These are phyloP conservation scores for Cutaneotrichosporon cavernicola DNA, from an alignment of 1,284 basidiomycete species.

Conservation along the genomic window DNA sequence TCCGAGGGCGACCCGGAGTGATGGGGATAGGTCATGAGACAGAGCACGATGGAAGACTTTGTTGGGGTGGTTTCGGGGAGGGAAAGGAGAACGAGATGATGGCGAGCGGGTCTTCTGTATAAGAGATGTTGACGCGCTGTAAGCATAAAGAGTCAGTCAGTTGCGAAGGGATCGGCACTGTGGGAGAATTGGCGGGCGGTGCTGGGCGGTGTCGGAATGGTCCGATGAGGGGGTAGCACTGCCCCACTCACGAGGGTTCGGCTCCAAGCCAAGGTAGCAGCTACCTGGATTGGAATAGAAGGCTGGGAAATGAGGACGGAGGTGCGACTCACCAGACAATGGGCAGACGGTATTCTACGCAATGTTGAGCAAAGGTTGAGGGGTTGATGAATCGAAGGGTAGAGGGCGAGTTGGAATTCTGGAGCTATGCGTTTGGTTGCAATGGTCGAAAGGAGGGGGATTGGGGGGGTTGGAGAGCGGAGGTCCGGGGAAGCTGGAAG, in stretches of 20 bases:
- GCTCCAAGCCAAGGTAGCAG: neutral
- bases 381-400: too few species aligned
- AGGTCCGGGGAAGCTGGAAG: too few species aligned
- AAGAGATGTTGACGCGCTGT: neutral
- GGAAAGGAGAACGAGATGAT: neutral
- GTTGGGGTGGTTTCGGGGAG: neutral
- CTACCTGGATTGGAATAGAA: neutral
- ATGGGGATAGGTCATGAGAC: conserved; percentile 15
- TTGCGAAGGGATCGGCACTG: neutral
- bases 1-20: conserved; percentile 12
- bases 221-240: neutral
- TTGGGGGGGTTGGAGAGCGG: too few species aligned
- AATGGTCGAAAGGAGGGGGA: neutral
- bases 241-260: neutral
- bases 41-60: conserved; percentile 10
- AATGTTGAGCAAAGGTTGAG: too few species aligned
- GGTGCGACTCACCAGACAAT: conserved; percentile 1
- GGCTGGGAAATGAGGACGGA: neutral
- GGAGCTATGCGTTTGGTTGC: neutral
- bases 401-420: too few species aligned
- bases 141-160: conserved; percentile 4
- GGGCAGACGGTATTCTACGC: too few species aligned
- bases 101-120: neutral
- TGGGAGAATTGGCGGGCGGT: neutral
- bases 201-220: neutral